Base-by-base conservation (phyloP, 2,329 filamentous ascomycete species). In the Penicillium vulpinum region DNA sequence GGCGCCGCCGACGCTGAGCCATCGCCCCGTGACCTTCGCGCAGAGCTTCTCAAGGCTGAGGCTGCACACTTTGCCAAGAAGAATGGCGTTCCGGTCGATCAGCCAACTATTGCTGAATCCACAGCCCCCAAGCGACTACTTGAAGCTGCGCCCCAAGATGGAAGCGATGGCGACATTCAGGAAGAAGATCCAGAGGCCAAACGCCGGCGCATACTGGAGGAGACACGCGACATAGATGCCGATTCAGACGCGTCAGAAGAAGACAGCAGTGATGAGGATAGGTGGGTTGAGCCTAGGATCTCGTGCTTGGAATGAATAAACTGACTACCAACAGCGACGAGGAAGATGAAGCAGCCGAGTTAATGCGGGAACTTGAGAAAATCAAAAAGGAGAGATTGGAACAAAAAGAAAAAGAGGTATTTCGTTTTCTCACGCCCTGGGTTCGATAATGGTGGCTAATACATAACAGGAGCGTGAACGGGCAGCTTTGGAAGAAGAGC, bases 361-460 rank as follows among this genome's bases (percentile, higher is more conserved):
- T 99, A 62, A 90, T 96, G 83, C 85, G 93, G 41, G 94, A 99
- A 73, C 78, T 99, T 44, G 93, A 96, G 70, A 94, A 96, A 73
- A 96, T 99, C 73, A 91, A 95, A 73, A 87, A 86, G 60, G 92
- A 96, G 75, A 81, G 91, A 51, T 88, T 89, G 2, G 91, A 90
- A 71, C 88, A 90, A 72, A 87, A 89, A 56, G 90, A 94, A 62
- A 85, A 86, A 71, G 89, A 90, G 76, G 84, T 85, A 69, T 38
- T 60, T 54, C 52, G 44, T 60, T 52, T 48, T 39, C 48, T 52
- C 24, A 11, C 28, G 10, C 1, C 26, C 9, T 35, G 16, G 4
- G 18, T 22, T 16, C 6, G 15, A 26, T 24, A 9, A 18, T 21
- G 28, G 13, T 8, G 31, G 31, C 60, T 67, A 24, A 67, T 59